These are phyloP conservation scores for Ambrosiella cleistominuta DNA, from an alignment of 2,329 filamentous ascomycete genomes.

Conservation along the genomic window DNA sequence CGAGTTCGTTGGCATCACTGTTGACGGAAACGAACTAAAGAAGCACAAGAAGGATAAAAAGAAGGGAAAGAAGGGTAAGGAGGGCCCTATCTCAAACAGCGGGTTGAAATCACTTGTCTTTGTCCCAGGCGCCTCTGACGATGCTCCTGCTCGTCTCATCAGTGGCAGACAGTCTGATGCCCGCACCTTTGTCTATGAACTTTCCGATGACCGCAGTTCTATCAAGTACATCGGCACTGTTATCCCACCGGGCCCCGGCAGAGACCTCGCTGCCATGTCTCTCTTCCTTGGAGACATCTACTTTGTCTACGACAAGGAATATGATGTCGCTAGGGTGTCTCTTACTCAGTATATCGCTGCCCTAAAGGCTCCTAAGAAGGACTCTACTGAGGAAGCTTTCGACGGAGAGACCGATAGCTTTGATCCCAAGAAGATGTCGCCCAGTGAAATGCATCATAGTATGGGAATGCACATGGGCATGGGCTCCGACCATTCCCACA, in stretches of 20 bases:
- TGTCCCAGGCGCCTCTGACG: not conserved
- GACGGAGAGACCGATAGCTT: not conserved
- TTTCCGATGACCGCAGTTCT: constrained; percentile 1
- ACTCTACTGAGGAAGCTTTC: not conserved
- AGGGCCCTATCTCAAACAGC: not conserved
- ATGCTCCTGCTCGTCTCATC: not conserved
- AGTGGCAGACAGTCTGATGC: constrained; percentile 11
- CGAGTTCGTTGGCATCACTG: not conserved
- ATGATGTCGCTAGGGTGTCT: constrained; percentile 6
- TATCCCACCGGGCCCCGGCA: constrained; percentile 7
- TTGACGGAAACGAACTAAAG: not conserved
- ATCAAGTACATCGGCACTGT: constrained; percentile 9
- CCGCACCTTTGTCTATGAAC: constrained; percentile 9
- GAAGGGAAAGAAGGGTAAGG: not conserved
- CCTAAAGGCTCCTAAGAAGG: not conserved
- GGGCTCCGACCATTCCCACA: too few species aligned
- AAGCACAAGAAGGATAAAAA: constrained; percentile 8
- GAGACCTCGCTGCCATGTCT: constrained; percentile 10
- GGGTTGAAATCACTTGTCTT: constrained; percentile 10
- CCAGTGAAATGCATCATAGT: too few species aligned
- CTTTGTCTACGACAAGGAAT: constrained; percentile 11
- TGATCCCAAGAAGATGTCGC: too few species aligned
- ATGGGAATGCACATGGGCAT: too few species aligned
- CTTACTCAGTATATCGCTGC: constrained; percentile 3
- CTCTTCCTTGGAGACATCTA: constrained; percentile 10